These are phyloP conservation scores for Scheffersomyces lignicola DNA, from an alignment of 1,139 yeast species.

Conservation along the genomic window DNA sequence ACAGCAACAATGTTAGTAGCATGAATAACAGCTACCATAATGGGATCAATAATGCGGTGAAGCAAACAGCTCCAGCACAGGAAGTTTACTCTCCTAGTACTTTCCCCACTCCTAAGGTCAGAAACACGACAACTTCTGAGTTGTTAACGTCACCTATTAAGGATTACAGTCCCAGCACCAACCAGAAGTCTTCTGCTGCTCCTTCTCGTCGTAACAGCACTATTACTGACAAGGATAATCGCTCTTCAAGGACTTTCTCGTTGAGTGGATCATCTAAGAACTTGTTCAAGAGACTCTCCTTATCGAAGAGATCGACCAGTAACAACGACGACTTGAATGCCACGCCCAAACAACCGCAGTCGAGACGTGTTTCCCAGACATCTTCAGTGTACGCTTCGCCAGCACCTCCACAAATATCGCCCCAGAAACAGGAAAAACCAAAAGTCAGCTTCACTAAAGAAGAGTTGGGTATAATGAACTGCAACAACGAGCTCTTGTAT, in stretches of 20 bases:
- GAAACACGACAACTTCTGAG: background rate
- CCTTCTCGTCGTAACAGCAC: background rate
- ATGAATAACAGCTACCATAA: no score
- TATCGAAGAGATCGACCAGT: constrained; percentile 21
- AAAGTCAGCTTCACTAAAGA: constrained; percentile 47
- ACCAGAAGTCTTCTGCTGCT: background rate
- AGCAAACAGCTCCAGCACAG: background rate
- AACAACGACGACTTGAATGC: constrained; percentile 13
- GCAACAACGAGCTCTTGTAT: constrained; percentile 56
- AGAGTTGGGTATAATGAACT: constrained; percentile 61
- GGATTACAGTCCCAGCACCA: constrained; percentile 4
- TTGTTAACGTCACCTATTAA: background rate
- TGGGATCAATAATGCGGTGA: background rate
- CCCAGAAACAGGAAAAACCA: constrained; percentile 6
- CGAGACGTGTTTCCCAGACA: constrained; percentile 10
- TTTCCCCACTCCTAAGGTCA: background rate
- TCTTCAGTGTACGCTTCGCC: constrained; percentile 7
- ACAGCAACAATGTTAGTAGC: no score
- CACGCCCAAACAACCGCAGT: constrained; percentile 8
- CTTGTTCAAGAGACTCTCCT: constrained; percentile 36
- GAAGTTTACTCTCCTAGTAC: background rate
- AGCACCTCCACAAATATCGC: constrained; percentile 8
- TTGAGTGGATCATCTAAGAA: constrained; percentile 29
- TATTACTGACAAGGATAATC: constrained; percentile 11
- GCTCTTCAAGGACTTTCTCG: constrained; percentile 26